These are phyloP conservation scores for Apiotrichum sp. DNA, from an alignment of 1,284 basidiomycete species.

Conservation along the genomic window DNA sequence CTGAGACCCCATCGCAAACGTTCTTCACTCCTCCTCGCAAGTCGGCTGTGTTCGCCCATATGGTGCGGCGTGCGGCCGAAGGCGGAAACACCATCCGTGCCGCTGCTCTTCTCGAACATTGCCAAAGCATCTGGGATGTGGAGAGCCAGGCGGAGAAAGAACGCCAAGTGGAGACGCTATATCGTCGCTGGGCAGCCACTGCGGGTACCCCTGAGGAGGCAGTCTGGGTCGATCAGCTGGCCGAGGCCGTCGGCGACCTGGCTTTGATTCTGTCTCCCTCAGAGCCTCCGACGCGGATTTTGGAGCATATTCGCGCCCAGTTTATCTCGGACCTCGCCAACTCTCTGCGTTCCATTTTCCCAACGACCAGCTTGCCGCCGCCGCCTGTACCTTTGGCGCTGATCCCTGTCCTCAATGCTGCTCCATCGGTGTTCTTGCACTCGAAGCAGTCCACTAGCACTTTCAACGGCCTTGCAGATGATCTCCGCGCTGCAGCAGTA, in stretches of 20 bases:
- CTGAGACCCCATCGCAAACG: background rate
- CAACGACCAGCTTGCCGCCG: slow-evolving; percentile 22
- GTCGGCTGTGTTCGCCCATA: slow-evolving; percentile 28
- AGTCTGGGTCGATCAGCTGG: slow-evolving; percentile 12
- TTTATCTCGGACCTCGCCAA: slow-evolving; percentile 21
- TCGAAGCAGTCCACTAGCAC: slow-evolving; percentile 12
- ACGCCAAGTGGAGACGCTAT: slow-evolving; percentile 28
- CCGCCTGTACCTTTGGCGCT: slow-evolving; percentile 29
- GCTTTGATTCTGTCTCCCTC: slow-evolving; percentile 9
- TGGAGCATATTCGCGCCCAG: slow-evolving; percentile 21
- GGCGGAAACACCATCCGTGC: slow-evolving; percentile 20
- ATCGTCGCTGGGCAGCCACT: slow-evolving; percentile 29
- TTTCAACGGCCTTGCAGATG: slow-evolving; percentile 29
- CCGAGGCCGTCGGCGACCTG: slow-evolving; percentile 24
- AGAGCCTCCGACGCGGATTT: slow-evolving; percentile 18
- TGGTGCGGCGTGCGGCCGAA: slow-evolving; percentile 21
- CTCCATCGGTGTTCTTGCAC: slow-evolving; percentile 18
- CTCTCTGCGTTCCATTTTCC: slow-evolving; percentile 29
- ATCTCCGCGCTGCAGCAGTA: slow-evolving; percentile 37
- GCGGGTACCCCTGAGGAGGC: slow-evolving; percentile 27
- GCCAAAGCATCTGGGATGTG: slow-evolving; percentile 41
- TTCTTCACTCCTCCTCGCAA: slow-evolving; percentile 35
- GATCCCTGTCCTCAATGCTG: slow-evolving; percentile 27
- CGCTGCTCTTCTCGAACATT: slow-evolving; percentile 36
- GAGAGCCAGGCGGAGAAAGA: slow-evolving; percentile 30